Evolutionary conservation across 768 basidiomycete species (phyloP).

Genomic region (Mycena chlorophos): DNA sequence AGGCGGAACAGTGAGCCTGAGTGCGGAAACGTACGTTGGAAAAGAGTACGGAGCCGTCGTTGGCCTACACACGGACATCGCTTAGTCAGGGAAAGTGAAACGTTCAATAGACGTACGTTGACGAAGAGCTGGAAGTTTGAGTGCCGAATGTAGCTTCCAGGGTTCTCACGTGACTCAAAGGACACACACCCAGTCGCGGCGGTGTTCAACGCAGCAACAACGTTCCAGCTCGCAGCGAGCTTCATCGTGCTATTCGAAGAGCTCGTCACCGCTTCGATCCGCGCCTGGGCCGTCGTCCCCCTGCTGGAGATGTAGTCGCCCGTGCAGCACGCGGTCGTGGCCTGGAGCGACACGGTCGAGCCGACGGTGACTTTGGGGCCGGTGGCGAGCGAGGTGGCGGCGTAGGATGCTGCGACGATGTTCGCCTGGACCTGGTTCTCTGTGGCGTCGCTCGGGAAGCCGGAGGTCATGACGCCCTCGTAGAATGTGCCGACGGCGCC

Average conservation of each 20-base stretch:
- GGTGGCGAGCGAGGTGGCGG: neutral
- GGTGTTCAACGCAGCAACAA: neutral
- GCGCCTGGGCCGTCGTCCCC: neutral
- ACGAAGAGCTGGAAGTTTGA: neutral
- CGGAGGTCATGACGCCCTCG: neutral
- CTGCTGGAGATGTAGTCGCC: neutral
- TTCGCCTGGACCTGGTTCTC: neutral
- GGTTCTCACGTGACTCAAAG: neutral
- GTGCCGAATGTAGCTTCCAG: neutral
- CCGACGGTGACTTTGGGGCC: neutral
- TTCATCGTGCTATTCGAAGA: neutral
- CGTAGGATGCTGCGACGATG: neutral
- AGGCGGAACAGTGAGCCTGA: no score
- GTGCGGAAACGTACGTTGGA: no score
- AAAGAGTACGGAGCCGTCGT: neutral
- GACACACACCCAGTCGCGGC: neutral
- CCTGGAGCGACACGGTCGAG: neutral
- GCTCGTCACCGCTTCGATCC: neutral
- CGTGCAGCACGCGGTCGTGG: neutral
- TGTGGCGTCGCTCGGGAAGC: neutral
- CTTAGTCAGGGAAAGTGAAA: no score
- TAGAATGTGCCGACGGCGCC: constrained; percentile 6
- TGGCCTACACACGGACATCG: no score
- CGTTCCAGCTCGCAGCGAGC: constrained; percentile 3
- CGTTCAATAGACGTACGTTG: no score